Base-by-base conservation (phyloP, 257 asterid species). In the Scutellaria barbata region DNA sequence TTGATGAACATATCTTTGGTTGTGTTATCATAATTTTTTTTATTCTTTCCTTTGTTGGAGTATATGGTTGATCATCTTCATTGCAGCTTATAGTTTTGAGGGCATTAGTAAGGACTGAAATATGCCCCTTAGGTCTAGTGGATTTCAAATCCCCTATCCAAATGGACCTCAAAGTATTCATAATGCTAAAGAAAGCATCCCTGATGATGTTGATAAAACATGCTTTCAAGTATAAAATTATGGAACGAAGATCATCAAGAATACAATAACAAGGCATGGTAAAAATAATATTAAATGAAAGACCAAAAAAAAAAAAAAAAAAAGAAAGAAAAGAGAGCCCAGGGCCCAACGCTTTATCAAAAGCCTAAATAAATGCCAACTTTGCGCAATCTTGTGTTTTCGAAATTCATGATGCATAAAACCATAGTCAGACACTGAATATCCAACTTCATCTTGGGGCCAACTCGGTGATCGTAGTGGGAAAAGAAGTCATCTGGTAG, bases 391-490 rank as follows among this genome's bases (percentile, higher is more conserved):
- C 45, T 64, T 64, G 14, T 18, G 7, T 46, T 25, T 39, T 3
- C 18, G 35, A 53, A 52, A 46, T 43, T 48, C 67, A 20, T 58
- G 7, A 57, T 12, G 73, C 25, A 50, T 55, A 55, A 57, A 4
- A 69, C 35, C 45, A 40, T 46, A 30, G 61, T 60, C 42, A 0
- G 68, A 55, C 25, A 13, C 22, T 18, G 39, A 69, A 22, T n/a
- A 35, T 74, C 33, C 30, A 64, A 54, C 68, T 66, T 87, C 85
- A 92, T 84, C 98, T 84, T 8, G 96, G 88, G 22, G 58, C 78
- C 62, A 92, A 73, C 83, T 87, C 82, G 54, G 96, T 88, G 74
- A 87, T 86, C 9, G 84, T 75, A 73, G 20, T 7, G 59, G 94
- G 79, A 41, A 59, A 83, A 61, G 88, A 85, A 81, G 85, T 88